Evolutionary conservation across 2,329 filamentous ascomycete genomes (phyloP).

Genomic region (Sporothrix luriei): DNA sequence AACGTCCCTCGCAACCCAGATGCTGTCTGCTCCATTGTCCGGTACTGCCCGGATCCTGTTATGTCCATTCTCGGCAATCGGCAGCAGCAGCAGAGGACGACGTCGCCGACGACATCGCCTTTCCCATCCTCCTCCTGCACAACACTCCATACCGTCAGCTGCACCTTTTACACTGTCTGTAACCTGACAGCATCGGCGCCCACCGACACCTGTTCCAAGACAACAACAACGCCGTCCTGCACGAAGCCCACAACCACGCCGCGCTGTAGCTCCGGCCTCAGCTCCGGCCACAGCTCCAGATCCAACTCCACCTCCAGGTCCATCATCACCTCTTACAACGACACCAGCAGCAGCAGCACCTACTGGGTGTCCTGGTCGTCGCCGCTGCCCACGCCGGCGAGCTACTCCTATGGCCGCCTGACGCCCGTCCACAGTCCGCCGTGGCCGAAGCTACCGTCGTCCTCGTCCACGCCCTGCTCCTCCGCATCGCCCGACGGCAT

Average conservation of each 20-base stretch:
- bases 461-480: background rate
- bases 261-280: slow-evolving; percentile 14
- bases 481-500: background rate
- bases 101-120: background rate
- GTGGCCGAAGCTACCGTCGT: background rate
- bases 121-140: background rate
- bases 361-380: slow-evolving; percentile 15
- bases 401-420: background rate
- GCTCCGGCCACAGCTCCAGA: too few relatives aligned
- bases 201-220: background rate
- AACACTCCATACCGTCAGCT: background rate
- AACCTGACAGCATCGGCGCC: background rate
- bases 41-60: background rate
- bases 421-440: background rate
- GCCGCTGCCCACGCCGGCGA: slow-evolving; percentile 1
- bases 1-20: background rate
- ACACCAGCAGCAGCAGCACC: slow-evolving; percentile 23
- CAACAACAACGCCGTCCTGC: background rate
- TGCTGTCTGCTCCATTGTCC: slow-evolving; percentile 14
- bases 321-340: too few relatives aligned
- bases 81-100: background rate
- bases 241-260: background rate
- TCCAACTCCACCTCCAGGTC: too few relatives aligned
- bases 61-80: background rate
- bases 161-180: slow-evolving; percentile 19